phyloP scores from a whole-genome alignment of 1,139 yeast genomes.

The Zygosaccharomyces sapae region DNA sequence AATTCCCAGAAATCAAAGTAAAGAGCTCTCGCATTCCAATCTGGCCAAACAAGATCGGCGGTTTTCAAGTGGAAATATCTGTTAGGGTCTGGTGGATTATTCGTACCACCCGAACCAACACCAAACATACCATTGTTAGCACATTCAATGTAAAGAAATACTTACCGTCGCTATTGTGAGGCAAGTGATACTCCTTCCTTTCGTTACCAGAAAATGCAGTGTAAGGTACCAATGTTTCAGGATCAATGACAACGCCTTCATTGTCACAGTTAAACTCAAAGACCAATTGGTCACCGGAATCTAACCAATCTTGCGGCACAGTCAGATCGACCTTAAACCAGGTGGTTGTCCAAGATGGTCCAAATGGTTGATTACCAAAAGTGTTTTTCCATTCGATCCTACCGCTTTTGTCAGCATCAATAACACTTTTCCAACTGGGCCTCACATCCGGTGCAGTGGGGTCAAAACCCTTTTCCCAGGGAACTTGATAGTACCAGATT shows the following conservation, averaged over 20 bases:
- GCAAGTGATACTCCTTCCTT: conserved; percentile 68
- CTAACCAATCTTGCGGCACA: conserved; percentile 60
- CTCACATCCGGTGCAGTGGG: conserved; percentile 43
- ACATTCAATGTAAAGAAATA: conserved; percentile 66
- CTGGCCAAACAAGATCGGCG: conserved; percentile 81
- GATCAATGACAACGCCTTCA: conserved; percentile 75
- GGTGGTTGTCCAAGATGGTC: conserved; percentile 95
- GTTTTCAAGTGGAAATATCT: conserved; percentile 60
- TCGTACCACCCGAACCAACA: conserved; percentile 57
- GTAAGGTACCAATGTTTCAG: conserved; percentile 56
- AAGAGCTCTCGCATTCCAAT: conserved; percentile 72
- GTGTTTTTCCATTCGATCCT: conserved; percentile 46
- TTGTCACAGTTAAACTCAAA: conserved; percentile 85
- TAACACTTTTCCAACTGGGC: conserved; percentile 72
- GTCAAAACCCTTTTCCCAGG: conserved; percentile 31
- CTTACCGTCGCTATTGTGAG: conserved; percentile 40
- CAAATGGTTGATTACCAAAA: conserved; percentile 70
- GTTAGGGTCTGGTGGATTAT: conserved; percentile 64
- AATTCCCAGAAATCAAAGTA: conserved; percentile 81
- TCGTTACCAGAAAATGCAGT: conserved; percentile 90
- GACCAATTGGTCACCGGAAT: conserved; percentile 47
- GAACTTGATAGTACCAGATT: conserved; percentile 35
- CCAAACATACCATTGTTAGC: conserved; percentile 97
- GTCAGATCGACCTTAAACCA: conserved; percentile 74
- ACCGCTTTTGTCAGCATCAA: conserved; percentile 37